Conservation (phyloP, 2,329 filamentous ascomycete genomes). For the Fusarium chaquense region DNA sequence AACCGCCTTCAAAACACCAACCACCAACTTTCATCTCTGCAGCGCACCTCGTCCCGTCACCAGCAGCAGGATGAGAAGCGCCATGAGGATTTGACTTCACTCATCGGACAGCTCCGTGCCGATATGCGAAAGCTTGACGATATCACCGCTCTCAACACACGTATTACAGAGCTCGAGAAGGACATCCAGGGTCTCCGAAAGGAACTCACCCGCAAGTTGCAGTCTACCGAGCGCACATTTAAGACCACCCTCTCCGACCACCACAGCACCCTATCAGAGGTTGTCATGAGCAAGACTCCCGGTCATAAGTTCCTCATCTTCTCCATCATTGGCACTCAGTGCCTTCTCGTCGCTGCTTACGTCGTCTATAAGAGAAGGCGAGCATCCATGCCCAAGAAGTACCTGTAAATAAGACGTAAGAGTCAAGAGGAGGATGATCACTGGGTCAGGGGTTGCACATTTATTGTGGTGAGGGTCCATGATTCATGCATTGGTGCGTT, state of each 20-base stretch:
- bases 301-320: constrained; percentile 70
- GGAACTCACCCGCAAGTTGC: constrained; percentile 60
- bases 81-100: constrained; percentile 65
- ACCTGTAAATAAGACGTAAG: constrained; percentile 66
- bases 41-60: constrained; percentile 66
- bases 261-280: constrained; percentile 61
- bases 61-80: constrained; percentile 66
- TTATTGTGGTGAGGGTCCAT: constrained; percentile 28
- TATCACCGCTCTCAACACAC: constrained; percentile 58
- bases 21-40: constrained; percentile 74
- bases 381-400: constrained; percentile 88
- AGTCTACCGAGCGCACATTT: constrained; percentile 64
- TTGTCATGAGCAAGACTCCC: constrained; percentile 61
- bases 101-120: constrained; percentile 61
- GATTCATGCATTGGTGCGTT: constrained; percentile 18
- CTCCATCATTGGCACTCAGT: constrained; percentile 79
- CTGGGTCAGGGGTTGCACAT: constrained; percentile 12
- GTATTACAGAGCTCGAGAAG: constrained; percentile 66
- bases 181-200: constrained; percentile 70
- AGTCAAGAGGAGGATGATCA: constrained; percentile 14
- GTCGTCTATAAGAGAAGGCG: constrained; percentile 83
- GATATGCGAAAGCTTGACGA: constrained; percentile 61
- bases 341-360: constrained; percentile 76
- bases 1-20: constrained; percentile 81
- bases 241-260: constrained; percentile 65